Evolutionary conservation across 371 early-diverging fungal genomes (phyloP), one percentile per base, ranked within the genome.

Genomic region (Mortierella sp.): DNA sequence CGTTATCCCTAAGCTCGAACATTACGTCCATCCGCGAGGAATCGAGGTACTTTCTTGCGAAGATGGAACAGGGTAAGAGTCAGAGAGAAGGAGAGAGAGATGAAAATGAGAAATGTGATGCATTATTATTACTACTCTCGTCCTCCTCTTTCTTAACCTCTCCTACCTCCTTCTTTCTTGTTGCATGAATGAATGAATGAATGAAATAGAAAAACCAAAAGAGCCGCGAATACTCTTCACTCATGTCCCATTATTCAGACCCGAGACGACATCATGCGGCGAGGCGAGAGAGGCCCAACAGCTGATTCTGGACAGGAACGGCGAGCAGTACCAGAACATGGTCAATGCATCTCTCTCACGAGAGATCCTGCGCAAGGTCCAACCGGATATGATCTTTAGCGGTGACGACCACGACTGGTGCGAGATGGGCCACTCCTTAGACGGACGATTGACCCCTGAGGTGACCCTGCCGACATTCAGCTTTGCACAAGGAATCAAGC

Each of bases 391-490:
- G 7, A 90, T 97, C 3, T 94, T 98, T 74, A 96, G 96, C 65
- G 99, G 97, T 27, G 98, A 98, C 80, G 98, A 98, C 84, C 98
- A 98, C 79, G 98, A 98, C 78, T 95, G 95, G 82, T 98, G 99
- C 82, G 88, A 88, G 70, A 87, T 93, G 2, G 70, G 81, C 3
- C 95, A 95, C 76, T 71, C 74, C 5, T 58, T 43, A 11, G 74
- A 81, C 48, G 70, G 73, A 7, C 56, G 54, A 1, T 54, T 75
- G 10, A 76, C 78, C 1, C 77, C 79, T 2, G 93, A 93, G 77
- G 88, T 90, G 3, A 89, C 92, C 0, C 81, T 93, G 1, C 90
- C 90, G 0, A 93, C 92, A 1, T 91, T 92, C 65, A 92, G 92
- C 72, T 91, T 93, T 90, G 88, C 93, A 4, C 92, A 93, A 71